These are phyloP conservation scores for Zea luxurians DNA, from an alignment of 176 grass and related monocot species.

Conservation along the genomic window DNA sequence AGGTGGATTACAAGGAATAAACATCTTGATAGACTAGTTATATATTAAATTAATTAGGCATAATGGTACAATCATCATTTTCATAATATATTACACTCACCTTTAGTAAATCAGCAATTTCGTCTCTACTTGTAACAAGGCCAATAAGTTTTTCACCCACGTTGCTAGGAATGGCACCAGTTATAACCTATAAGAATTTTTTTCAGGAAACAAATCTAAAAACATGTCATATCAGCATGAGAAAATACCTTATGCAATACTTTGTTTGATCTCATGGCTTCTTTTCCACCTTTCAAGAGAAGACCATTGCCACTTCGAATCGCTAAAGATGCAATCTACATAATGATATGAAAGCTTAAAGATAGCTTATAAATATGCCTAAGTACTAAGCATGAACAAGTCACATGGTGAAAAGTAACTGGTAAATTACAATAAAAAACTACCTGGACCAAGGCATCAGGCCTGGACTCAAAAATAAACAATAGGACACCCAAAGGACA, in stretches of 20 bases:
- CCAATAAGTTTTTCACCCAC: no score
- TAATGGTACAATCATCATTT: no score
- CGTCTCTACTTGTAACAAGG: no score
- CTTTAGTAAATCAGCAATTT: no score
- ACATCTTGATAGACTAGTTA: no score
- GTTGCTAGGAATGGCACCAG: no score
- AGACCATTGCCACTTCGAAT: constrained; percentile 92
- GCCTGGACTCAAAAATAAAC: constrained; percentile 41
- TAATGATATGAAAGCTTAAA: constrained; percentile 9
- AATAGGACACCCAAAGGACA: constrained; percentile 86
- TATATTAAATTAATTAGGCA: no score
- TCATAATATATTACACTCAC: no score
- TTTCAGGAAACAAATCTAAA: no score
- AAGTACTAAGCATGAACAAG: constrained; percentile 1
- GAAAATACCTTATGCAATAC: constrained; percentile 59
- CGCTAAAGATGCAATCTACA: constrained; percentile 95
- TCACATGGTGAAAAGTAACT: background rate
- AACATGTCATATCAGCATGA: no score
- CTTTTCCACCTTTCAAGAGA: constrained; percentile 96
- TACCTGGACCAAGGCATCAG: constrained; percentile 91
- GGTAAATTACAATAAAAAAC: background rate
- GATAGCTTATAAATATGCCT: constrained; percentile 3
- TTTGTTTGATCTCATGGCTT: constrained; percentile 89
- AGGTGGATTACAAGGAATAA: no score
- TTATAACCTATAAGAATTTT: no score